Base-by-base conservation (phyloP, 352 stramenopile species). In the Albugo candida region DNA sequence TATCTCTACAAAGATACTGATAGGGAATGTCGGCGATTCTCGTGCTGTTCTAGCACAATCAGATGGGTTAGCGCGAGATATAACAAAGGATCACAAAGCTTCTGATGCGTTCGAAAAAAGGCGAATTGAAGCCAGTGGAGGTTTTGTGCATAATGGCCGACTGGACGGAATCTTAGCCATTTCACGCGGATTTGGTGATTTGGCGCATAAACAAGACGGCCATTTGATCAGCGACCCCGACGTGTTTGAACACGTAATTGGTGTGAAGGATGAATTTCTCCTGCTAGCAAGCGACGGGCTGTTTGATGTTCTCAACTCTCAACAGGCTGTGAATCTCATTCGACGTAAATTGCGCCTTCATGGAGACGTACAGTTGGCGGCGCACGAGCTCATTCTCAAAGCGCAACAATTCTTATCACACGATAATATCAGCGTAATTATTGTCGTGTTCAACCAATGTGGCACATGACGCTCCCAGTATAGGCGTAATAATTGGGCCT, bases 311-410 rank as follows among this genome's bases (percentile, higher is more conserved):
- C 57, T 95, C n/a, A 81, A 80, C 16, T 92, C 78, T 41, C 81
- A 95, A 47, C 77, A 92, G 49, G 72, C 76, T 16, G 75, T 95
- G 5, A 95, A 95, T 53, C 93, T 94, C 44, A 77, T 94, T 41
- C 56, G 82, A 18, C 70, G 78, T n/a, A 84, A 91, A 58, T 67
- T 95, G 19, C 65, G 71, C 31, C 73, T 74, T 37, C 74, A 93
- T 52, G 78, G 84, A 44, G 81, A 95, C 50, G 74, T 95, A 24
- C 80, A 95, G 56, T 53, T 86, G 17, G 82, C 81, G 6, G 79
- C 80, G 1, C 77, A 93, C 55, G 83, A 87, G 55, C 65, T 93
- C 36, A 62, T 93, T 40, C 62, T 86, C 46, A 92, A 93, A 57
- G 69, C 83, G 13, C 76, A 93, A 53, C 67, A 83, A 36, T 87